phyloP scores from a whole-genome alignment of 2,329 filamentous ascomycete species.

The Pseudonectria foliicola region DNA sequence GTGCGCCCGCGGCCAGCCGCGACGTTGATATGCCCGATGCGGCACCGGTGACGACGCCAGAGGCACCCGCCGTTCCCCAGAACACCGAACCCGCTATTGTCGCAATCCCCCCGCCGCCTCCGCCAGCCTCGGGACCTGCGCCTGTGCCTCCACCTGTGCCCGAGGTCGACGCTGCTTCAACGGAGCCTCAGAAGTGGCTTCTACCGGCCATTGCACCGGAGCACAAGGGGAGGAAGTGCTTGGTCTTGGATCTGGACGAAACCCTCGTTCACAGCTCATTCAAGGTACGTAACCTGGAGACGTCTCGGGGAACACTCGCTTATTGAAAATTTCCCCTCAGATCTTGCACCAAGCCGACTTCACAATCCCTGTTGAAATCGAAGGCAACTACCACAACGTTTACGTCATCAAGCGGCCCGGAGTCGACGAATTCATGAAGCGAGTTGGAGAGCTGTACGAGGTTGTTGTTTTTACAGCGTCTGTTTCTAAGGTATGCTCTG shows the following conservation, averaged over 20 bases:
- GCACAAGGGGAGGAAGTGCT: constrained; percentile 81
- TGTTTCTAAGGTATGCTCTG: constrained; percentile 72
- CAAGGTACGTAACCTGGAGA: constrained; percentile 57
- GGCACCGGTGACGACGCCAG: constrained; percentile 43
- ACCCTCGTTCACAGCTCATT: constrained; percentile 98
- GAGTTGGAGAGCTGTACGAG: constrained; percentile 94
- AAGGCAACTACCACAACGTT: constrained; percentile 98
- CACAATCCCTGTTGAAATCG: constrained; percentile 97
- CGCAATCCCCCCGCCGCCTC: constrained; percentile 38
- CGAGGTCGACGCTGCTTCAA: constrained; percentile 37
- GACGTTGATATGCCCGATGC: constrained; percentile 64
- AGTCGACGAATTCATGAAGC: constrained; percentile 98
- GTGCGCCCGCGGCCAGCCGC: constrained; percentile 42
- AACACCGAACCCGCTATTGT: constrained; percentile 28
- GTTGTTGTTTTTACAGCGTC: constrained; percentile 98
- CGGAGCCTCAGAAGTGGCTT: constrained; percentile 54
- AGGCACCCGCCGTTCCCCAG: constrained; percentile 32
- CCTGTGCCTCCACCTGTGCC: constrained; percentile 31
- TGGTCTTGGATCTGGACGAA: constrained; percentile 93
- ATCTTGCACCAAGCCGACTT: constrained; percentile 97
- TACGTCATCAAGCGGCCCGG: constrained; percentile 99
- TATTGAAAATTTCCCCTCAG: constrained; percentile 40
- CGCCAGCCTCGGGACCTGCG: constrained; percentile 38
- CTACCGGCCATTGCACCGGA: constrained; percentile 75
- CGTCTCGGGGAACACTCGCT: constrained; percentile 7